phyloP scores from a whole-genome alignment of 495 filamentous ascomycete genomes.

The Trypethelium eluteriae region DNA sequence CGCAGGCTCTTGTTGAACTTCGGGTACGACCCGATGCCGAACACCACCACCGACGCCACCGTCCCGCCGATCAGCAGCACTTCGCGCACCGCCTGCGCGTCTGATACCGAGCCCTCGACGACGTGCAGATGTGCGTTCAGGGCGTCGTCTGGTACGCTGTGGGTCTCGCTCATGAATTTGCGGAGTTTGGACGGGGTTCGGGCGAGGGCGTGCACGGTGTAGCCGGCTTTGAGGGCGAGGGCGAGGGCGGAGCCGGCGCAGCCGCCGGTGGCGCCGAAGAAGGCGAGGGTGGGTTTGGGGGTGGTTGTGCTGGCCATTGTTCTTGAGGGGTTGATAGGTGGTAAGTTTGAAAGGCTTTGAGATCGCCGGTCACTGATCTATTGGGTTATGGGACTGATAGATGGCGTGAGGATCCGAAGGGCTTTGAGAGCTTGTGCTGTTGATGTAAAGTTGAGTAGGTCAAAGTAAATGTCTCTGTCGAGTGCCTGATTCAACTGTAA shows the following conservation, averaged over 20 bases:
- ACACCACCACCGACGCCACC: constrained; percentile 33
- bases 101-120: constrained; percentile 29
- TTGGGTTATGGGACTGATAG: background rate
- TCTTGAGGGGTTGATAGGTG: background rate
- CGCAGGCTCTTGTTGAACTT: constrained; percentile 27
- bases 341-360: background rate
- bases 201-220: constrained; percentile 35
- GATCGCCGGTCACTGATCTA: background rate
- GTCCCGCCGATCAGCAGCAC: constrained; percentile 17
- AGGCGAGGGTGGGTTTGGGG: constrained; percentile 37
- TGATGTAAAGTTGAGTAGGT: background rate
- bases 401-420: too few relatives aligned
- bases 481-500: background rate
- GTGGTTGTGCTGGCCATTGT: constrained; percentile 1
- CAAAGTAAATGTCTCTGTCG: too few relatives aligned
- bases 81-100: constrained; percentile 26
- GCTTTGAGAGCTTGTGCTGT: background rate
- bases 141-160: constrained; percentile 19
- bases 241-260: constrained; percentile 40
- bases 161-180: constrained; percentile 35
- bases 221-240: constrained; percentile 22
- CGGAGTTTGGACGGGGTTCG: constrained; percentile 57
- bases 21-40: constrained; percentile 31
- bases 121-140: constrained; percentile 32
- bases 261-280: constrained; percentile 54